phyloP scores from a whole-genome alignment of 2,329 filamentous ascomycete species.

The Macrophomina phaseolina region DNA sequence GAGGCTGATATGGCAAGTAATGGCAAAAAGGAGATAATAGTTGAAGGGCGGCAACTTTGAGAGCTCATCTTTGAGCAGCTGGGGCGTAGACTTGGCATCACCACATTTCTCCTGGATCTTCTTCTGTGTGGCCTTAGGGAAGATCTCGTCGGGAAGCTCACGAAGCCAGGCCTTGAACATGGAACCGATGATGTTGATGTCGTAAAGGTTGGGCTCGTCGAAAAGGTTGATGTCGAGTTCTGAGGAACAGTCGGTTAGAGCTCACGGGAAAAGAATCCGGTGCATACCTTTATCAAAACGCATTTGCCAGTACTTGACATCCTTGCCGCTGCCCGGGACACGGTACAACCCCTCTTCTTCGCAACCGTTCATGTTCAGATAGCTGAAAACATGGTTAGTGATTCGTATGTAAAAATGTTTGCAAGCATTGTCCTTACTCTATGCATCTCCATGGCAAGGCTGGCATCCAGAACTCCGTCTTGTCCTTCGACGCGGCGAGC shows the following conservation, averaged over 20 bases:
- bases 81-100: slow-evolving; percentile 79
- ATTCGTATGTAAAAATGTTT: background rate
- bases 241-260: slow-evolving; percentile 38
- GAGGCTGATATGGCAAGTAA: slow-evolving; percentile 92
- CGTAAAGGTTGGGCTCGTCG: slow-evolving; percentile 83
- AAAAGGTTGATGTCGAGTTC: slow-evolving; percentile 91
- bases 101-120: slow-evolving; percentile 80
- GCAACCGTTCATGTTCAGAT: slow-evolving; percentile 91
- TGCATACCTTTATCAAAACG: slow-evolving; percentile 80
- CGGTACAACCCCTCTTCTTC: slow-evolving; percentile 94
- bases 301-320: slow-evolving; percentile 92
- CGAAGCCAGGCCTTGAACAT: slow-evolving; percentile 97
- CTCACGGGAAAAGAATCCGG: background rate
- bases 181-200: slow-evolving; percentile 95
- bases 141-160: slow-evolving; percentile 91
- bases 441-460: slow-evolving; percentile 94
- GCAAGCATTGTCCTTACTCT: slow-evolving; percentile 60
- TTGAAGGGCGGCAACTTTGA: slow-evolving; percentile 96
- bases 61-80: slow-evolving; percentile 86
- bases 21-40: slow-evolving; percentile 96
- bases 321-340: slow-evolving; percentile 85
- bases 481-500: slow-evolving; percentile 85
- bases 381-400: slow-evolving; percentile 53
- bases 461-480: slow-evolving; percentile 99
- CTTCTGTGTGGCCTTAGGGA: slow-evolving; percentile 83